Conservation (phyloP, 2,329 filamentous ascomycete genomes). For the Colletotrichum higginsianum region DNA sequence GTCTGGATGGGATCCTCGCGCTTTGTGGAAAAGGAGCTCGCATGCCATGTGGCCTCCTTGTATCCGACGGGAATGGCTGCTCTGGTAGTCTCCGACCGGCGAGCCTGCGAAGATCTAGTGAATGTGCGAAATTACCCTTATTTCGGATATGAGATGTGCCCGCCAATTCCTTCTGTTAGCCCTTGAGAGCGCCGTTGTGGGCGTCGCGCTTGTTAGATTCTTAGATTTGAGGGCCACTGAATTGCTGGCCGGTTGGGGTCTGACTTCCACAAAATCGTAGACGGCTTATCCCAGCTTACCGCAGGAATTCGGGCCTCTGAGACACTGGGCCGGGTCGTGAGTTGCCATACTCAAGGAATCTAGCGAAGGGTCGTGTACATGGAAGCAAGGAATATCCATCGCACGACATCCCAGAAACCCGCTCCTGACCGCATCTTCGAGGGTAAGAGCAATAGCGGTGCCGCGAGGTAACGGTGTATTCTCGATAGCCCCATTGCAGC, state of each 20-base stretch:
- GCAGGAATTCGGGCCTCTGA: conserved; percentile 15
- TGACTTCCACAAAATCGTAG: not conserved
- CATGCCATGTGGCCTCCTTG: conserved; percentile 41
- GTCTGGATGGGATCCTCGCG: conserved; percentile 21
- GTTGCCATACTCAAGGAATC: conserved; percentile 11
- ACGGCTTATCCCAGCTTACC: conserved; percentile 1
- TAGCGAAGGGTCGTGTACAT: not conserved
- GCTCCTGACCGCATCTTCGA: conserved; percentile 15
- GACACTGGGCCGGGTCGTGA: conserved; percentile 9
- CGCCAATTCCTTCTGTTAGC: conserved; percentile 16
- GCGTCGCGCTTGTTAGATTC: not conserved
- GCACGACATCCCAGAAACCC: conserved; percentile 16
- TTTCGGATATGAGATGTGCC: conserved; percentile 31
- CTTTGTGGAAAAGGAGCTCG: conserved; percentile 32
- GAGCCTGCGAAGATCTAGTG: conserved; percentile 32
- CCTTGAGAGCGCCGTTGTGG: conserved; percentile 4
- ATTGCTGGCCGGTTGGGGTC: not conserved
- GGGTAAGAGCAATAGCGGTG: not conserved
- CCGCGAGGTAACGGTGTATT: conserved; percentile 1
- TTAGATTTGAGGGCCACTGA: conserved; percentile 4
- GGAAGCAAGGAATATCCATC: conserved; percentile 15
- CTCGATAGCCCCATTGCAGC: conserved; percentile 14
- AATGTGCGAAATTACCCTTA: conserved; percentile 37
- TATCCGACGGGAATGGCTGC: conserved; percentile 30
- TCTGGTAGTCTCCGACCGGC: conserved; percentile 23